Base-by-base conservation (phyloP, 768 basidiomycete genomes). In the Leccinum sublutescens region DNA sequence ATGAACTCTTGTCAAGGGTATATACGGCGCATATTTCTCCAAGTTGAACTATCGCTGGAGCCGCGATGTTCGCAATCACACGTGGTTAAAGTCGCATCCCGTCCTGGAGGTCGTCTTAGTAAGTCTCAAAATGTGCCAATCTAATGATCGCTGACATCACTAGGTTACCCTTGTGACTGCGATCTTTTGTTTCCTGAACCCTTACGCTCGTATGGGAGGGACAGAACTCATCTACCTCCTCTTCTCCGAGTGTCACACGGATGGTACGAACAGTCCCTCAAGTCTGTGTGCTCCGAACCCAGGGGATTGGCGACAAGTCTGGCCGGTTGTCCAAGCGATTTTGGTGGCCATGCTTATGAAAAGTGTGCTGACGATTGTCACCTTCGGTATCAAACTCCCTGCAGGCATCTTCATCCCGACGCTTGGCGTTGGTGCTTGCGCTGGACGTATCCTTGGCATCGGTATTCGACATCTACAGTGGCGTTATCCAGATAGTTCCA, bases 401-500 rank as follows among this genome's bases (percentile, higher is more conserved):
- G 94, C 95, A 14, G 96, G 97, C 4, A 97, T 98, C 64, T 99
- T 99, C 75, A 93, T 99, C 43, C 97, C 97, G 0, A 92, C 94
- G 0, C 84, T 99, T 8, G 94, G 90, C 14, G 95, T 96, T 11
- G 95, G 96, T 25, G 95, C 95, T 0, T 95, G 94, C 68, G 90
- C 91, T 29, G 97, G 97, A 2, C 82, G 96, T 23, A 84, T 98
- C 36, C 66, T 93, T 36, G 96, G 96, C 36, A 84, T 97, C 38
- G 67, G 77, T 6, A 82, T 98, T 73, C 92, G 95, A 69, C 88
- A 85, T 75, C 65, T 88, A 54, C 89, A 90, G 66, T 83, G 79
- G 66, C 78, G 77, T 43, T 72, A 89, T 66, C 90, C 92, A 0
- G 60, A 82, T 27, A 77, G 79, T 43, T 56, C 76, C 1, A 69